Conservation (phyloP, 106 monocot species). For the Posidonia australis region DNA sequence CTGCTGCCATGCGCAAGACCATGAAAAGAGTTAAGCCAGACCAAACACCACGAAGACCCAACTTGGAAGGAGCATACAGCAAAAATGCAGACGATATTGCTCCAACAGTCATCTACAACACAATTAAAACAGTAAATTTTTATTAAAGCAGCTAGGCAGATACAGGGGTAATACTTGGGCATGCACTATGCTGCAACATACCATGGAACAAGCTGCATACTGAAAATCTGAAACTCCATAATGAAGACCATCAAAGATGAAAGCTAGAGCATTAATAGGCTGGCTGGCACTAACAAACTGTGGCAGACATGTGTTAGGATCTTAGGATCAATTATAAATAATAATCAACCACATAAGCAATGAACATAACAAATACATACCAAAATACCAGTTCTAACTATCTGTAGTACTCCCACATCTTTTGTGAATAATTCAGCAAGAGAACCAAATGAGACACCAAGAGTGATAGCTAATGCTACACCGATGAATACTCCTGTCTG, state of each 20-base stretch:
- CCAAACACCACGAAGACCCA: conserved; percentile 94
- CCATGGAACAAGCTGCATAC: conserved; percentile 78
- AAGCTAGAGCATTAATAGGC: conserved; percentile 93
- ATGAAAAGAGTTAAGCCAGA: conserved; percentile 86
- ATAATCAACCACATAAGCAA: neutral
- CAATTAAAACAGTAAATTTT: neutral
- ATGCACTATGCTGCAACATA: conserved; percentile 17
- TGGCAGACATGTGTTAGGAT: conserved; percentile 8
- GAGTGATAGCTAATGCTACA: conserved; percentile 45
- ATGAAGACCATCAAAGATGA: conserved; percentile 96
- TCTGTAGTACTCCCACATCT: conserved; percentile 60
- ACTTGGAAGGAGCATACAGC: conserved; percentile 55
- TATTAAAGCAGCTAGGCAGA: conserved; percentile 3
- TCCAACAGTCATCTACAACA: conserved; percentile 57
- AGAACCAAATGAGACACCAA: conserved; percentile 60
- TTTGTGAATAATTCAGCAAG: conserved; percentile 75
- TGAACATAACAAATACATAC: conserved; percentile 25
- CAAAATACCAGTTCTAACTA: conserved; percentile 64
- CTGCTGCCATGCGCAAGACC: conserved; percentile 63
- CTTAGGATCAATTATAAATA: neutral
- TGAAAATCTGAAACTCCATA: conserved; percentile 97
- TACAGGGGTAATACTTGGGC: neutral
- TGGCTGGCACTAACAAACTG: conserved; percentile 96
- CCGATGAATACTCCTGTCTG: conserved; percentile 61
- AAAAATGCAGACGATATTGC: conserved; percentile 61